Base-by-base conservation (phyloP, 768 basidiomycete species). In the Sistotremastrum niveocremeum region DNA sequence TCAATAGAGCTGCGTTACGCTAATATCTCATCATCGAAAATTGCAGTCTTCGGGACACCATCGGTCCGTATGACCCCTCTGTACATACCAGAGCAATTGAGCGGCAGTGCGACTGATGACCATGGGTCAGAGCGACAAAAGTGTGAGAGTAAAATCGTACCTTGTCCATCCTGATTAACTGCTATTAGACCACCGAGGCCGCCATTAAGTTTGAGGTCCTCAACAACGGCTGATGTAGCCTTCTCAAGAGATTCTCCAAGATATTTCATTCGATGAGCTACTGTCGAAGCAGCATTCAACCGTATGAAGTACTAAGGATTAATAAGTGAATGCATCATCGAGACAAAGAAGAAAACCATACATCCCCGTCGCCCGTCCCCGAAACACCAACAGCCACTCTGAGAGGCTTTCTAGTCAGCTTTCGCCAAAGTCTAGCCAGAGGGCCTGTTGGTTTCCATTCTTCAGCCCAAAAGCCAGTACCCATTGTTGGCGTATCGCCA, bases 291-390 rank as follows among this genome's bases (percentile, higher is more conserved):
- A 4, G 81, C 76, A 20, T 74, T 72, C 45, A 70, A 71, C 37
- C 87, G 72, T 47, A 90, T 86, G 57, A 81, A 89, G 58, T 81
- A 84, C 84, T 89, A 49, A 5, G 20, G 20, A 20, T 20, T 20
- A 20, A 41, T 38, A 31, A 31, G 4, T 10, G 10, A 49, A 28
- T 41, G 12, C 32, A 42, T 30, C 52, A 41, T 42, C 30, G 39
- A 44, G 35, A 42, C 6, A 39, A 36, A 12, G 32, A 10, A 39
- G 32, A 37, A 40, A 35, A 40, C 62, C 76, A 49, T 57, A 86
- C 84, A 61, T 89, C 86, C 51, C 86, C 86, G 52, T 88, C 79
- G 5, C 87, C 87, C 8, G 87, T 89, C 0, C 86, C 84, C 32
- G 82, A 84, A n/a, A 89, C 64, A 4, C 85, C 84, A 28, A 89